These are phyloP conservation scores for Arabidopsis thaliana DNA, from an alignment of 345 rosid species.

Conservation along the genomic window TAIR10.1 NC_003071.7:13014001-13014500, in stretches of 20 bases:
- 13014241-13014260: conserved; percentile 8
- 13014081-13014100: background rate
- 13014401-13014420: background rate
- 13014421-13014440: background rate
- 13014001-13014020: background rate
- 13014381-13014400: background rate
- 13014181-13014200: background rate
- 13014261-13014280: background rate
- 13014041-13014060: background rate
- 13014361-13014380: background rate
- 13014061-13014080: background rate
- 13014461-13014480: background rate
- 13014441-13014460: background rate
- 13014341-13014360: conserved; percentile 11
- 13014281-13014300: background rate
- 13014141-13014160: background rate
- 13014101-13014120: too few species aligned
- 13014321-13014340: background rate
- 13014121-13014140: background rate
- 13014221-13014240: conserved; percentile 15
- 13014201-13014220: background rate
- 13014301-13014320: background rate
- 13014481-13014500: too few species aligned
- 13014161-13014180: conserved; percentile 17
- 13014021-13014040: conserved; percentile 18